A percentile compares a stretch with the other conserved stretches of the same genome.
These are phyloP conservation scores for Cryptosporidium xiaoi DNA, from an alignment of 169 alveolate species.

Conservation along the genomic window DNA sequence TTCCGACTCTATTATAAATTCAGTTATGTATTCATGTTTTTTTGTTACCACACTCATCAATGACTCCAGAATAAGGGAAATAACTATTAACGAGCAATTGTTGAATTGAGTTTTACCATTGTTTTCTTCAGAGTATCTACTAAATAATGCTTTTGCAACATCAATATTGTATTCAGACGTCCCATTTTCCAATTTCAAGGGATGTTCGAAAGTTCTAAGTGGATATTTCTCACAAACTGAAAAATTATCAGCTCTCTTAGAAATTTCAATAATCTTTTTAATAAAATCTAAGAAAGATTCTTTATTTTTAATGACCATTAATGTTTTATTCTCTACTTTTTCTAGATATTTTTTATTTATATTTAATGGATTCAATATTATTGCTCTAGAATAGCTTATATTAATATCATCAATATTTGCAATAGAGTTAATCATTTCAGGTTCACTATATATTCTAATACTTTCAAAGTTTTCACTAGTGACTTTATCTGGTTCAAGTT, in stretches of 20 bases:
- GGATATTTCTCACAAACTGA: not conserved
- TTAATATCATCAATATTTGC: conserved; percentile 11
- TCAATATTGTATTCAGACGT: conserved; percentile 7
- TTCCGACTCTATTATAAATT: conserved; percentile 24
- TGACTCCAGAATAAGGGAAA: conserved; percentile 41
- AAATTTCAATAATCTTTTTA: not conserved
- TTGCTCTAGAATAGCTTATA: not conserved
- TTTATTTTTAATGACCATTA: conserved; percentile 3
- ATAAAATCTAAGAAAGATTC: conserved; percentile 3
- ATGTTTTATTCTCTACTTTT: not conserved
- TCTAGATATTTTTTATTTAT: conserved; percentile 2
- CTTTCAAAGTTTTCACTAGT: not conserved
- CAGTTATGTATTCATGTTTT: not conserved
- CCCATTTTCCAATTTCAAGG: not conserved
- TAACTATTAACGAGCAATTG: conserved; percentile 7
- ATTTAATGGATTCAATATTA: conserved; percentile 14
- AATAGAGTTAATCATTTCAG: not conserved
- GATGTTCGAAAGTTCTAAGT: conserved; percentile 6
- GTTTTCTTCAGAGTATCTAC: conserved; percentile 7
- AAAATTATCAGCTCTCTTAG: not conserved
- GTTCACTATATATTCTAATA: not conserved
- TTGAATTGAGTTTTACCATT: not conserved
- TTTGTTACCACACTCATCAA: not conserved
- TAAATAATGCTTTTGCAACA: conserved; percentile 16
- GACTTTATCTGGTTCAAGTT: not conserved